Percentiles rank a stretch among this genome's conserved stretches.
phyloP scores from a whole-genome alignment of 2,329 filamentous ascomycete genomes.

The Epichloe uncinata region DNA sequence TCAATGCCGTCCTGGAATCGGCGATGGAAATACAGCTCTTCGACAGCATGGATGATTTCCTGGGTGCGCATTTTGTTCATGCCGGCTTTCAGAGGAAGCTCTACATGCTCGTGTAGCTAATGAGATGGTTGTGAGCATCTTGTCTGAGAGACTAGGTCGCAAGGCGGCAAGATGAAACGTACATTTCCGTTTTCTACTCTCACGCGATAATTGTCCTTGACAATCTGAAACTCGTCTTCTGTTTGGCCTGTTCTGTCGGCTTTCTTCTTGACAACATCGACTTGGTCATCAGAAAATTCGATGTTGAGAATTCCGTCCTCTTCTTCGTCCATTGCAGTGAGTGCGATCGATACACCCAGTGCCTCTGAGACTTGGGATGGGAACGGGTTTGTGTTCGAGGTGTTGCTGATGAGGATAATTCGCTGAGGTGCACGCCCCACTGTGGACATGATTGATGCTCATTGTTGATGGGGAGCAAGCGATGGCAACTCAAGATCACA shows the following conservation, averaged over 20 bases:
- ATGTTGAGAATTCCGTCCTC: constrained; percentile 18
- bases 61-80: constrained; percentile 35
- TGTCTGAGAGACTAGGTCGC: background rate
- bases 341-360: background rate
- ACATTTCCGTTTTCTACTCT: constrained; percentile 45
- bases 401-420: no score
- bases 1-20: constrained; percentile 31
- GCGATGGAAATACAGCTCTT: constrained; percentile 43
- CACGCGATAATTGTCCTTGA: constrained; percentile 30
- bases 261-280: constrained; percentile 7
- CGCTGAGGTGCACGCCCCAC: no score
- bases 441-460: background rate
- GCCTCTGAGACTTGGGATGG: background rate
- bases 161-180: constrained; percentile 9
- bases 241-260: constrained; percentile 29
- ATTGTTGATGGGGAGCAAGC: no score
- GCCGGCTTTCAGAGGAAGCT: constrained; percentile 24
- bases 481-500: background rate
- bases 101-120: constrained; percentile 31
- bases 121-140: background rate
- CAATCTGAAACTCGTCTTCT: constrained; percentile 33
- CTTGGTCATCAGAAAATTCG: constrained; percentile 19
- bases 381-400: background rate
- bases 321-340: constrained; percentile 16
- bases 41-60: constrained; percentile 39